Conservation (phyloP, 1,139 yeast genomes). For the Kodamaea sp. region DNA sequence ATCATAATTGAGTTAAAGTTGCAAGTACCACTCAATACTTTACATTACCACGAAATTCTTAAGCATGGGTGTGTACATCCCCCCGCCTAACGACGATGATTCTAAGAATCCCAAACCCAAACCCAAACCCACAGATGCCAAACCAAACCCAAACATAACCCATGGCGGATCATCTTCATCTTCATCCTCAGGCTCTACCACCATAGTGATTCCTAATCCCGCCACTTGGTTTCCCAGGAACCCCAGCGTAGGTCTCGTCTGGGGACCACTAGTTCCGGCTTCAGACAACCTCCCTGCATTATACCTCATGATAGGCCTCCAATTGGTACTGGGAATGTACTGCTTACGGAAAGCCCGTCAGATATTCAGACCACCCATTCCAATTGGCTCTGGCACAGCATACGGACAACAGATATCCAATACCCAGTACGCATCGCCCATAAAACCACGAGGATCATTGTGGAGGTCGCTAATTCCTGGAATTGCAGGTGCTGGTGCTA, state of each 20-base stretch:
- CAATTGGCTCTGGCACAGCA: conserved; percentile 17
- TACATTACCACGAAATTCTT: too few species aligned
- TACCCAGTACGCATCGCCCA: neutral
- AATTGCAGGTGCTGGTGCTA: conserved; percentile 24
- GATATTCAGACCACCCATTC: conserved; percentile 12
- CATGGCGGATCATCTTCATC: neutral
- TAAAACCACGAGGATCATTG: conserved; percentile 7
- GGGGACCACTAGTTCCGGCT: conserved; percentile 70
- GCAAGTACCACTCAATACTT: too few species aligned
- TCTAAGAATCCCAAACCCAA: conserved; percentile 8
- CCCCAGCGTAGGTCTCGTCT: conserved; percentile 60
- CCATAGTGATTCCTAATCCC: conserved; percentile 25
- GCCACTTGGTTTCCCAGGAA: conserved; percentile 31
- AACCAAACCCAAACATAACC: neutral
- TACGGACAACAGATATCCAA: conserved; percentile 1
- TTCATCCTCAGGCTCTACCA: conserved; percentile 15
- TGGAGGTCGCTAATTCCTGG: conserved; percentile 14
- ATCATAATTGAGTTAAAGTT: too few species aligned
- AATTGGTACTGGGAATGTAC: conserved; percentile 44
- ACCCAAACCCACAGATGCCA: neutral
- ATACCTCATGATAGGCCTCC: conserved; percentile 48
- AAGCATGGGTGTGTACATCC: conserved; percentile 22
- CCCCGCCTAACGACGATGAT: conserved; percentile 20
- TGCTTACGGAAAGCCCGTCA: conserved; percentile 25
- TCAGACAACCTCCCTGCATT: conserved; percentile 56